Percentiles rank a stretch among this genome's conserved stretches.
These are phyloP conservation scores for Oryza coarctata DNA, from an alignment of 176 grass and related monocot species.

Conservation along the genomic window DNA sequence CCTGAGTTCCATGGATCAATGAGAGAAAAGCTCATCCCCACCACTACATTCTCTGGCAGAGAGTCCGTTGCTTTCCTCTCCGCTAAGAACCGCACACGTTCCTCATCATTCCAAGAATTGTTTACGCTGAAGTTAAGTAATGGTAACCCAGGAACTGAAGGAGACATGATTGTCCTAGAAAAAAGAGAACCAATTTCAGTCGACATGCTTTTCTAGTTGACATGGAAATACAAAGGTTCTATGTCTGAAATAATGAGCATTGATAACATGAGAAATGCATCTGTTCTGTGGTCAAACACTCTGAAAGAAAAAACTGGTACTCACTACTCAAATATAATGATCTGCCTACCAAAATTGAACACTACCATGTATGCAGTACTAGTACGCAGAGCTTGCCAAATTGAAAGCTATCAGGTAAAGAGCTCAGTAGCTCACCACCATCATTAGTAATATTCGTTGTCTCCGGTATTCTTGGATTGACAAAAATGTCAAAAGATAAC, in stretches of 20 bases:
- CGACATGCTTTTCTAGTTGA: neutral
- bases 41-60: conserved; percentile 39
- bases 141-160: neutral
- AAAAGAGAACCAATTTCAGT: neutral
- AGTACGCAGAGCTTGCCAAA: neutral
- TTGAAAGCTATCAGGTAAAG: neutral
- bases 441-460: neutral
- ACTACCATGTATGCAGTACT: neutral
- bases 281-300: neutral
- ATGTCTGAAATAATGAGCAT: neutral
- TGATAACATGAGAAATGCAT: neutral
- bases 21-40: conserved; percentile 3
- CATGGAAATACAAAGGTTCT: neutral
- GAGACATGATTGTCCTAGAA: conserved; percentile 34
- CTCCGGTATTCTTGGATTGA: neutral
- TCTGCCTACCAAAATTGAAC: neutral
- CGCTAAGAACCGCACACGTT: conserved; percentile 46
- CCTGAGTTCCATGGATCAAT: conserved; percentile 40
- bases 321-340: neutral
- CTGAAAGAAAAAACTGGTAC: neutral
- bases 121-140: conserved; percentile 26
- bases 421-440: neutral
- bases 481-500: neutral
- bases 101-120: conserved; percentile 39
- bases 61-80: conserved; percentile 36